Evolutionary conservation across 1,284 basidiomycete genomes (phyloP).

Genomic region (Ceratobasidium sp.): DNA sequence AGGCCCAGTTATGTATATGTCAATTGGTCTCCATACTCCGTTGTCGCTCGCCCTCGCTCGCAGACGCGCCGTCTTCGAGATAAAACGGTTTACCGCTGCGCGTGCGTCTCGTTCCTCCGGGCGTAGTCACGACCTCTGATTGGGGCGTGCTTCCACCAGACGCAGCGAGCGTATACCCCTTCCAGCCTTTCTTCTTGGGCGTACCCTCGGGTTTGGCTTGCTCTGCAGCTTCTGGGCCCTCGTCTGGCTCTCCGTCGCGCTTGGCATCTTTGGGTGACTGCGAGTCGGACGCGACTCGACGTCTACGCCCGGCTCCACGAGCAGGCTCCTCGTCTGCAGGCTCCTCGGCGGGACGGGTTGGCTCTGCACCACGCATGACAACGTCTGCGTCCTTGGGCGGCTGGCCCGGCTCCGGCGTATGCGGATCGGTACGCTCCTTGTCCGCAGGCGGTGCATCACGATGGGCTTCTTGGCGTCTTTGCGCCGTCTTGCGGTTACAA

Average conservation of each 20-base stretch:
- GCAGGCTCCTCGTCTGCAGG: conserved; percentile 10
- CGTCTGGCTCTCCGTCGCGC: neutral
- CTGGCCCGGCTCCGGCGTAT: neutral
- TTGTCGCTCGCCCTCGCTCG: conserved; percentile 23
- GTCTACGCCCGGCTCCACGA: conserved; percentile 9
- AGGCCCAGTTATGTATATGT: no score
- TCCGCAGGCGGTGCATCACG: conserved; percentile 20
- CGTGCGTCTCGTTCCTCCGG: conserved; percentile 26
- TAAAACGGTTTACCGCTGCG: conserved; percentile 23
- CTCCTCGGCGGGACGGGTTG: neutral
- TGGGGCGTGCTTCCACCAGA: neutral
- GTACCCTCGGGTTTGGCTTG: neutral
- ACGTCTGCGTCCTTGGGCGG: conserved; percentile 4
- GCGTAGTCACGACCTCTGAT: conserved; percentile 16
- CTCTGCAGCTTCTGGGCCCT: neutral
- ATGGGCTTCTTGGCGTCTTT: conserved; percentile 29
- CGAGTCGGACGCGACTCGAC: conserved; percentile 16
- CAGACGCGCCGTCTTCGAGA: conserved; percentile 18
- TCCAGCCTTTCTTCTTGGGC: conserved; percentile 28
- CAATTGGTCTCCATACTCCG: conserved; percentile 33
- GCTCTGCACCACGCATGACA: conserved; percentile 25
- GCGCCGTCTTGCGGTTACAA: conserved; percentile 26
- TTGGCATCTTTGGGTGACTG: conserved; percentile 3
- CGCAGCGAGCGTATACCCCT: conserved; percentile 21
- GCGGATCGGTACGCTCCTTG: neutral